Evolutionary conservation across 2,329 filamentous ascomycete species (phyloP).

Genomic region (Colletotrichum godetiae): DNA sequence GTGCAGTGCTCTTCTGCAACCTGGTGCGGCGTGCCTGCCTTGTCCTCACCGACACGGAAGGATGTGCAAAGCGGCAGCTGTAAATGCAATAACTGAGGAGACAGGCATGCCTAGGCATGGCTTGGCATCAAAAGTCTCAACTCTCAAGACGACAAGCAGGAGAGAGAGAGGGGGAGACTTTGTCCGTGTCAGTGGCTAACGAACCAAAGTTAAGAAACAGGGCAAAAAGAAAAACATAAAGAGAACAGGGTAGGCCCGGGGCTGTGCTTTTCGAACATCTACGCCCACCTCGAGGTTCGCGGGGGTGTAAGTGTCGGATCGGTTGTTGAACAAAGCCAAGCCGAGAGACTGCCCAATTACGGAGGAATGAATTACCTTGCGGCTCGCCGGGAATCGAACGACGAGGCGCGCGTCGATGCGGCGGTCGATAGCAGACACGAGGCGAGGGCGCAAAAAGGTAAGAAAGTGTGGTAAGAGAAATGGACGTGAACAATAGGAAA

Average conservation of each 20-base stretch:
- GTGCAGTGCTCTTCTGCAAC: not conserved
- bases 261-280: not conserved
- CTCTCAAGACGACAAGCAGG: conserved; percentile 2
- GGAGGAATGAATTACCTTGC: conserved; percentile 4
- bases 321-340: not conserved
- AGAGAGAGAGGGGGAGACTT: not conserved
- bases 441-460: not conserved
- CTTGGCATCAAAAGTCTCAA: not conserved
- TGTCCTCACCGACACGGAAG: conserved; percentile 10
- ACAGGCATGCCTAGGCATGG: not conserved
- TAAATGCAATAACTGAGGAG: not conserved
- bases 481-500: not conserved
- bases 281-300: not conserved
- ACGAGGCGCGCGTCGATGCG: conserved; percentile 3
- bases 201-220: not conserved
- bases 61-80: not conserved
- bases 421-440: not conserved
- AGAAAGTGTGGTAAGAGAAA: conserved; percentile 20
- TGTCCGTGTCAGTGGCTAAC: not conserved
- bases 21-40: not conserved
- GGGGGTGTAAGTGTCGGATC: conserved; percentile 6
- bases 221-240: not conserved
- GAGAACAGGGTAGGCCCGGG: not conserved
- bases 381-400: conserved; percentile 9
- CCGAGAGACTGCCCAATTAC: conserved; percentile 12